Evolutionary conservation across 805 yeast species (phyloP).

Genomic region (Phaffomyces opuntiae): DNA sequence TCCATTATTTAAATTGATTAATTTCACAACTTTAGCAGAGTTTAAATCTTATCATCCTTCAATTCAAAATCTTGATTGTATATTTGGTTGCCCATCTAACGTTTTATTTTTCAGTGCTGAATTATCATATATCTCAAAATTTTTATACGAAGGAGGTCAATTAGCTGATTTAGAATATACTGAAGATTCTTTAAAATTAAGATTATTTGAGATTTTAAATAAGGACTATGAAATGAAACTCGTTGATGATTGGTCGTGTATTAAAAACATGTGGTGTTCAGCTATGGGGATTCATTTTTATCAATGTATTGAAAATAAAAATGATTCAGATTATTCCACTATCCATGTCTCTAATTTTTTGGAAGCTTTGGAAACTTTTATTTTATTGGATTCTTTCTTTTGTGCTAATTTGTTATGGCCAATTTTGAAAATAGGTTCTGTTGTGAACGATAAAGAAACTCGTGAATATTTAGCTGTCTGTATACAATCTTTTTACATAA

Average conservation of each 20-base stretch:
- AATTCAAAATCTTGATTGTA: constrained; percentile 8
- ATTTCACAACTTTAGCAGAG: neutral
- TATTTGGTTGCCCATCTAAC: constrained; percentile 11
- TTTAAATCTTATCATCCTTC: constrained; percentile 8
- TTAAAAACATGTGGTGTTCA: constrained; percentile 5
- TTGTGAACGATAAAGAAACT: neutral
- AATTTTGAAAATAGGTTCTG: neutral
- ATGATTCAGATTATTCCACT: constrained; percentile 1
- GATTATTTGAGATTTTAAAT: constrained; percentile 2
- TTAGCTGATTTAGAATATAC: constrained; percentile 1
- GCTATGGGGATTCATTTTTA: constrained; percentile 6
- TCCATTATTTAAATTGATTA: constrained; percentile 7
- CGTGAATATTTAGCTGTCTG: neutral
- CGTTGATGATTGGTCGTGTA: constrained; percentile 4
- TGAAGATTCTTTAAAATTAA: neutral
- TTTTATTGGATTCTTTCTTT: constrained; percentile 4
- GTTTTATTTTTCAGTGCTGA: constrained; percentile 9
- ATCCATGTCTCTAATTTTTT: constrained; percentile 4
- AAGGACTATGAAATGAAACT: neutral
- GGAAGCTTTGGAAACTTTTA: constrained; percentile 1
- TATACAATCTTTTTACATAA: neutral
- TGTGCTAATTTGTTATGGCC: constrained; percentile 9
- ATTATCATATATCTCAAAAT: constrained; percentile 1
- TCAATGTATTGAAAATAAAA: constrained; percentile 2
- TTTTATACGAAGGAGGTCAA: neutral